phyloP scores from a whole-genome alignment of 495 filamentous ascomycete genomes.

The Chaetomium fimeti region DNA sequence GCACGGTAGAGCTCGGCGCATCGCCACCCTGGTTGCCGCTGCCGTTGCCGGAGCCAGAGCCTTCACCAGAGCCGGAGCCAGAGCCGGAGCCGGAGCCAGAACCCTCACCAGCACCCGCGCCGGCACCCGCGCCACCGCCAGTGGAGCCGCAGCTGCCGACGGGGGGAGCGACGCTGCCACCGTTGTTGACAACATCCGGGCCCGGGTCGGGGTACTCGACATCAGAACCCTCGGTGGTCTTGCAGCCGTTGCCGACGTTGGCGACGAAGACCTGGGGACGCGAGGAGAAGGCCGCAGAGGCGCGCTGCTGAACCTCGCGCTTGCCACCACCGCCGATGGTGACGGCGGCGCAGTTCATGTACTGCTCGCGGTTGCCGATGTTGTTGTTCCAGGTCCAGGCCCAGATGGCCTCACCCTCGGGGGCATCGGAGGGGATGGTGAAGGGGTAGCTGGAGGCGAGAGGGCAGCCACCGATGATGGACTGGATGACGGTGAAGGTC shows the following conservation, averaged over 20 bases:
- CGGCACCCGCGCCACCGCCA: conserved; percentile 10
- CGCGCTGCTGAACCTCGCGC: conserved; percentile 32
- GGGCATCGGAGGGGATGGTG: conserved; percentile 60
- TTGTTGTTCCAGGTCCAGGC: conserved; percentile 67
- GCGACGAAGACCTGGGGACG: conserved; percentile 61
- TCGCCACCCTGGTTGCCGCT: background rate
- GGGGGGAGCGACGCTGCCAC: conserved; percentile 29
- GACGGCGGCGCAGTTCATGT: conserved; percentile 65
- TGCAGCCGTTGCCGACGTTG: conserved; percentile 55
- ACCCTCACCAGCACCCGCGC: conserved; percentile 13
- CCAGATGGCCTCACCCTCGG: conserved; percentile 59
- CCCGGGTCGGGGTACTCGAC: conserved; percentile 74
- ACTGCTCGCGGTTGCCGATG: conserved; percentile 66
- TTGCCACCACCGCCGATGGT: conserved; percentile 48
- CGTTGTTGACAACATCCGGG: conserved; percentile 51
- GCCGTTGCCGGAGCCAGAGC: conserved; percentile 15
- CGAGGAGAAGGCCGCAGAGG: conserved; percentile 43
- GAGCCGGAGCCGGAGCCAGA: conserved; percentile 16
- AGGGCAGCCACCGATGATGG: conserved; percentile 63
- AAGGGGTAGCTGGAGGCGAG: conserved; percentile 55
- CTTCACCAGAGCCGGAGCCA: conserved; percentile 18
- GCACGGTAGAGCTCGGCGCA: conserved; percentile 20
- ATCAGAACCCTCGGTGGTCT: conserved; percentile 53
- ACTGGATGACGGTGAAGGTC: conserved; percentile 64
- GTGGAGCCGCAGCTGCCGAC: conserved; percentile 29